These are phyloP conservation scores for Apiospora kogelbergensis DNA, from an alignment of 2,329 filamentous ascomycete genomes.

Conservation along the genomic window DNA sequence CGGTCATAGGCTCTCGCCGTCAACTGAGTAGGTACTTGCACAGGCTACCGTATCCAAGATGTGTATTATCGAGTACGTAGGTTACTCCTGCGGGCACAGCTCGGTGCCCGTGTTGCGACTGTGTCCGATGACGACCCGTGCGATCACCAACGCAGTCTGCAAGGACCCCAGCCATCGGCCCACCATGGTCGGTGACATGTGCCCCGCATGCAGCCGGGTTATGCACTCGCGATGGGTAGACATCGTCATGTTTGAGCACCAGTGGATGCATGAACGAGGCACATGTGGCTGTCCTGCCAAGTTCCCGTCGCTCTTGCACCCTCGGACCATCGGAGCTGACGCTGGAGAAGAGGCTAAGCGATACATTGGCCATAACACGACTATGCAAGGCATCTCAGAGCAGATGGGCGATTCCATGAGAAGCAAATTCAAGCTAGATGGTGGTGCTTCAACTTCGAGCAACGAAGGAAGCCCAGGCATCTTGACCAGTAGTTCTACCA, in stretches of 20 bases:
- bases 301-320: conserved; percentile 37
- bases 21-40: background rate
- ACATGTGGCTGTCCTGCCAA: conserved; percentile 37
- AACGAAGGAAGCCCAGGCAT: background rate
- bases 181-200: conserved; percentile 35
- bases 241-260: conserved; percentile 42
- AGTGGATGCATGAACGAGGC: conserved; percentile 45
- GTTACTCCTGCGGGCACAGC: conserved; percentile 49
- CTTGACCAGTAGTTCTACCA: background rate
- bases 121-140: conserved; percentile 43
- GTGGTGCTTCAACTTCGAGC: background rate
- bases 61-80: conserved; percentile 47
- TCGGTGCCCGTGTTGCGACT: conserved; percentile 38
- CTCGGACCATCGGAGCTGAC: conserved; percentile 28
- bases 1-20: background rate
- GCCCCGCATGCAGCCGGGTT: conserved; percentile 37
- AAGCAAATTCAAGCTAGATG: background rate
- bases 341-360: background rate
- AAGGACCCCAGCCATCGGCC: conserved; percentile 28
- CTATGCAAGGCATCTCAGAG: background rate
- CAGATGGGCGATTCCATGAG: background rate
- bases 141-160: conserved; percentile 37
- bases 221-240: conserved; percentile 40
- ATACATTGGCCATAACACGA: background rate
- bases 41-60: conserved; percentile 29